Evolutionary conservation across 2,329 filamentous ascomycete species (phyloP).

Genomic region (Diaporthe sp.): DNA sequence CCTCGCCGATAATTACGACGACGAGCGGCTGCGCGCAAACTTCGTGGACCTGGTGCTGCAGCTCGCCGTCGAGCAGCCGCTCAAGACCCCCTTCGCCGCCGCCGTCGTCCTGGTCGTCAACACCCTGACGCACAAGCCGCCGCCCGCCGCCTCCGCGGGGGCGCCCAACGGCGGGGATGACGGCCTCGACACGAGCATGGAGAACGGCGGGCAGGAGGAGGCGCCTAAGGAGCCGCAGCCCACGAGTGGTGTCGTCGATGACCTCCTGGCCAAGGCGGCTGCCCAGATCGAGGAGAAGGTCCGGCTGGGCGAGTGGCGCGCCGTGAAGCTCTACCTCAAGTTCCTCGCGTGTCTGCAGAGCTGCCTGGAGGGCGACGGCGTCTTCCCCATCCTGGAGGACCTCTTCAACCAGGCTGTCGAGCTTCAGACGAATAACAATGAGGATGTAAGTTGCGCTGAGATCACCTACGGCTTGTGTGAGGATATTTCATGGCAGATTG

Average conservation of each 20-base stretch:
- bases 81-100: slow-evolving; percentile 97
- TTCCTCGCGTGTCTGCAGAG: slow-evolving; percentile 90
- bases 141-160: slow-evolving; percentile 56
- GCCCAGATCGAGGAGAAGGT: slow-evolving; percentile 76
- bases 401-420: slow-evolving; percentile 94
- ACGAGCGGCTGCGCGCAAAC: slow-evolving; percentile 79
- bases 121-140: slow-evolving; percentile 62
- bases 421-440: slow-evolving; percentile 90
- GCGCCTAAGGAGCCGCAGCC: slow-evolving; percentile 32
- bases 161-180: slow-evolving; percentile 31
- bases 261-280: slow-evolving; percentile 76
- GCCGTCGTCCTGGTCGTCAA: slow-evolving; percentile 87
- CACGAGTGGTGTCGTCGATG: slow-evolving; percentile 72
- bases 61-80: slow-evolving; percentile 88
- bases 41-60: slow-evolving; percentile 83
- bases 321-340: slow-evolving; percentile 90
- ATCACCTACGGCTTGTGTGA: background rate
- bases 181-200: slow-evolving; percentile 37
- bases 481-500: background rate
- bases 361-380: slow-evolving; percentile 83
- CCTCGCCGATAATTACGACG: slow-evolving; percentile 87
- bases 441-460: slow-evolving; percentile 76
- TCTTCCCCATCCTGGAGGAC: slow-evolving; percentile 88
- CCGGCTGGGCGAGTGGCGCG: slow-evolving; percentile 83
- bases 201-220: slow-evolving; percentile 28